phyloP scores from a whole-genome alignment of 495 filamentous ascomycete genomes.

The Tetracladium setigerum region DNA sequence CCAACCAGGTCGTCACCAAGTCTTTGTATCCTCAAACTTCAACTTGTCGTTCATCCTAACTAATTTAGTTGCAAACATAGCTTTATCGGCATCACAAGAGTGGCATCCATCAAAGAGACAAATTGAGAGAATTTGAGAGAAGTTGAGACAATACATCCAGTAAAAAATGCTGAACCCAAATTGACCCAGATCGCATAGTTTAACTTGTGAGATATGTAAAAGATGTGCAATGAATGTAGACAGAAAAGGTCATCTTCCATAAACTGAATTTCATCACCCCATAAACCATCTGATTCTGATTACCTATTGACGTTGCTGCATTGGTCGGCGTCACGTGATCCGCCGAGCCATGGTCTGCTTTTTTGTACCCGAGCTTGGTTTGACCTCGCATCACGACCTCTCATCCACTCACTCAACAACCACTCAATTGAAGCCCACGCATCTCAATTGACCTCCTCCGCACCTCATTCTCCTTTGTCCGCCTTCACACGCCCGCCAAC shows the following conservation, averaged over 20 bases:
- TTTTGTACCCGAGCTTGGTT: no score
- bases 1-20: no score
- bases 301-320: no score
- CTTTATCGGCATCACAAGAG: neutral
- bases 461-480: neutral
- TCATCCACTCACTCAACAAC: neutral
- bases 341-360: no score
- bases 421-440: slow-evolving; percentile 1
- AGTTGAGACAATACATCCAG: neutral
- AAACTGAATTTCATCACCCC: neutral
- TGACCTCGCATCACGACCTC: neutral
- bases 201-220: neutral
- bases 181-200: neutral
- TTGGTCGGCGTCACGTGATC: no score
- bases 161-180: neutral
- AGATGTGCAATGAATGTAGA: neutral
- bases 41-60: neutral
- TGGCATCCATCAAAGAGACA: neutral
- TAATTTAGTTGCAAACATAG: no score
- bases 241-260: neutral
- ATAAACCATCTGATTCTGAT: neutral
- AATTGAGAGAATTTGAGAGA: neutral
- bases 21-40: neutral
- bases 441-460: neutral
- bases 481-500: neutral